Percentiles rank a stretch among this genome's conserved stretches.
phyloP scores from a whole-genome alignment of 1,139 yeast genomes.

The Zhuliangozyma blackwelliae region DNA sequence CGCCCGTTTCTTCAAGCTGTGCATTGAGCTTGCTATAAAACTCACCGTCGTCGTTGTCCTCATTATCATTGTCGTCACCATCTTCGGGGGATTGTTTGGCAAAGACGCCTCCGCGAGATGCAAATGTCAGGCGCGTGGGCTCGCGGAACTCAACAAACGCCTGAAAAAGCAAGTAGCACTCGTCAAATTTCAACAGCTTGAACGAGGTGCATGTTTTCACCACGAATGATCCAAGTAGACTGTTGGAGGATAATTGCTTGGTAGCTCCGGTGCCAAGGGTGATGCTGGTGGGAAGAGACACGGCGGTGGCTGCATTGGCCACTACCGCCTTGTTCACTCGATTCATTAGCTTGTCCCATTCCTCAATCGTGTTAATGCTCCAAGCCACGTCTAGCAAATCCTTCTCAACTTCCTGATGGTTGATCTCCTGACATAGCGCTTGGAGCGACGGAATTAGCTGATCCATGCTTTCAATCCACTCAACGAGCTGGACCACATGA shows the following conservation, averaged over 20 bases:
- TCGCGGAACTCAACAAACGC: constrained; percentile 52
- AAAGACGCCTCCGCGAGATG: too few relatives aligned
- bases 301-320: background rate
- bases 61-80: background rate
- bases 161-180: constrained; percentile 47
- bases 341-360: constrained; percentile 19
- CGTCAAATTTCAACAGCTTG: constrained; percentile 56
- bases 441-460: constrained; percentile 2
- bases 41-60: constrained; percentile 12
- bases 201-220: constrained; percentile 43
- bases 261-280: too few relatives aligned
- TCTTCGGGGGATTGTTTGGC: background rate
- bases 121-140: constrained; percentile 16
- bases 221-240: constrained; percentile 32
- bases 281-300: too few relatives aligned
- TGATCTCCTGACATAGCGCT: constrained; percentile 2
- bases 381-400: constrained; percentile 19
- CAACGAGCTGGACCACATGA: background rate
- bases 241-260: background rate
- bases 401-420: constrained; percentile 1
- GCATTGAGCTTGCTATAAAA: constrained; percentile 16
- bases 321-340: constrained; percentile 2
- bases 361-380: constrained; percentile 33
- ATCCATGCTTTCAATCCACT: too few relatives aligned
- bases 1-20: constrained; percentile 20